Base-by-base conservation (phyloP, 805 yeast species). In the Hanseniaspora nectarophila region DNA sequence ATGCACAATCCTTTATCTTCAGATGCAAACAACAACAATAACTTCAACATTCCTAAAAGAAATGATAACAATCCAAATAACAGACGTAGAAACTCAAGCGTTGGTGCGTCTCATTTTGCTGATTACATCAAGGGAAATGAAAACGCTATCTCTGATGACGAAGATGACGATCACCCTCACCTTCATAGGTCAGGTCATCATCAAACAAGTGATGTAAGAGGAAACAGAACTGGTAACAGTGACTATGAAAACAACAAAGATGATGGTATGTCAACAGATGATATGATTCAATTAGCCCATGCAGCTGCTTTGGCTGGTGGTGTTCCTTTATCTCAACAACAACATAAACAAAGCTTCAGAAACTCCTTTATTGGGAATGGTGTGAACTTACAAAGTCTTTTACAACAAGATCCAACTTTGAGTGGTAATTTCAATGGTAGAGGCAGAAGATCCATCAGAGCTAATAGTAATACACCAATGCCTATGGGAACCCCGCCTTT, bases 231-330 rank as follows among this genome's bases (percentile, higher is more conserved):
- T 33, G 48, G 48, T 9, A 16, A n/a, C 7, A 35, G 20, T 34
- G 48, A 24, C 23, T 28, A 33, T 23, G 45, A 45, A 26, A 23
- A 32, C 40, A 23, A 23, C 40, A 43, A 38, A 20, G 47, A 35
- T 3, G 53, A 49, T 21, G 47, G 45, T 24, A 32, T 43, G 32
- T 28, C 47, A 12, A 29, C 47, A 3, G 47, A 50, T 15, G 48
- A 50, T 21, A 43, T 50, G 54, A 49, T 31, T n/a, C 59, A 56
- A 28, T 50, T 56, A 18, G 55, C 60, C 15, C 58, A 56, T 16
- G 57, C 61, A 15, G 56, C 57, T 29, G 51, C 54, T n/a, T 46
- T 49, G 26, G 55, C 54, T 15, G 56, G 54, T 26, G 55, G 55
- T 34, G 46, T 49, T 26, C 53, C 53, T 15, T 35, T 49, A 9